Percentiles rank a stretch among this genome's conserved stretches.
Conservation (phyloP, 345 rosid genomes). For the Clausena lansium region DNA sequence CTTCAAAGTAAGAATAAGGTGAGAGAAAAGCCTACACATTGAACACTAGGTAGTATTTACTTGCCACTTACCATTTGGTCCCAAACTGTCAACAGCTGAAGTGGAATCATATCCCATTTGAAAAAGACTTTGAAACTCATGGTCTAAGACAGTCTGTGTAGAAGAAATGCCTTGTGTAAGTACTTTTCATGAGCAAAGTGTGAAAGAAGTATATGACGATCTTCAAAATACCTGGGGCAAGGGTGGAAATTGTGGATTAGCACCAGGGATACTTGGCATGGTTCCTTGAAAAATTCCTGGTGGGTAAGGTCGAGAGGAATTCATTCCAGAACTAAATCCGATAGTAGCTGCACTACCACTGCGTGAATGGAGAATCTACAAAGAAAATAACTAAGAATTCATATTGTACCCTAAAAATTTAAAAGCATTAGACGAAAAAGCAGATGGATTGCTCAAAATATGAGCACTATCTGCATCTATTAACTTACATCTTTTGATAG, state of each 20-base stretch:
- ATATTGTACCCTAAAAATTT: constrained; percentile 6
- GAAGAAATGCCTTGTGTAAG: constrained; percentile 1
- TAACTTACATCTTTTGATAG: constrained; percentile 80
- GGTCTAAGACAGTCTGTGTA: constrained; percentile 55
- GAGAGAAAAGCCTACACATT: not conserved
- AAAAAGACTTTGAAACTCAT: constrained; percentile 67
- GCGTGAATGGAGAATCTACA: constrained; percentile 60
- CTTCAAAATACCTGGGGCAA: constrained; percentile 52
- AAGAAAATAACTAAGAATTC: constrained; percentile 17
- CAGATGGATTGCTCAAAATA: not conserved
- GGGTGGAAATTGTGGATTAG: constrained; percentile 57
- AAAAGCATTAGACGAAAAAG: not conserved
- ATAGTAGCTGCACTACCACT: constrained; percentile 44
- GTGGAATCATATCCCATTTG: constrained; percentile 74
- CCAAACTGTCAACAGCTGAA: constrained; percentile 54
- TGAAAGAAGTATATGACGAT: not conserved
- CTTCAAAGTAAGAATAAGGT: not conserved
- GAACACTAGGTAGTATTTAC: not conserved
- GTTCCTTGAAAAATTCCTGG: constrained; percentile 46
- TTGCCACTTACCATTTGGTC: constrained; percentile 52
- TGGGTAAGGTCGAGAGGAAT: constrained; percentile 39
- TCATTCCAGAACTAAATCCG: constrained; percentile 46
- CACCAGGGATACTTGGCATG: constrained; percentile 42
- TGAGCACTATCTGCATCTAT: constrained; percentile 7
- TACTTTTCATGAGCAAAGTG: not conserved